Evolutionary conservation across 1,284 basidiomycete genomes (phyloP), one percentile per base, ranked within the genome.

Genomic region (Lignosus rhinocerotis): DNA sequence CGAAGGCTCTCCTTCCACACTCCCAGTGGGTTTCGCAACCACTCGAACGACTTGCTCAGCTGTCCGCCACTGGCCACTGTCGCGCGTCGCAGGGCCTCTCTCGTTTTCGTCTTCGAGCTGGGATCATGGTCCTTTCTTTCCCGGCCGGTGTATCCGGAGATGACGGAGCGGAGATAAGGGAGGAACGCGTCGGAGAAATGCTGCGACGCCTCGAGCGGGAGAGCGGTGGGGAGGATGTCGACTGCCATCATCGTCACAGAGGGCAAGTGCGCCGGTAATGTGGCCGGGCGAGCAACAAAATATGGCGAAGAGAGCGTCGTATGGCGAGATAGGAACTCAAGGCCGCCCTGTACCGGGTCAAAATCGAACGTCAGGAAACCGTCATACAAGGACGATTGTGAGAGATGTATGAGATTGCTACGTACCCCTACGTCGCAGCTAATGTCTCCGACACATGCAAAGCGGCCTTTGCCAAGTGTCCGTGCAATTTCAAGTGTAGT

Each of bases 171-270:
- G 56, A 96, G 72, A 69, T 94, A 94, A 4, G 89, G 89, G 48
- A 81, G 62, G 16, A 95, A 75, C 6, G 78, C 82, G 0, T 72
- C 67, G 6, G 88, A 90, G 72, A 96, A 96, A 63, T 90, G 85
- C 34, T 78, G 69, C 0, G 91, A 93, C 6, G 93, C 89, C 65
- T 96, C 93, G 47, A 84, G 75, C 21, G 93, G 90, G 14, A 96
- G 80, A 53, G 90, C 85, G 0, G 93, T 84, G 0, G 94, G 94
- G 2, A 96, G 82, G 63, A 96, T 96, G 68, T 96, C 94, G 51
- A 94, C 88, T 0, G 90, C 84, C 83, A 94, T 93, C 67, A 95
- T 85, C 52, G 89, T 84, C 4, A 93, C 80, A 0, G 80, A 77
- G 0, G 84, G 83, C 2, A 85, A 75, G 52, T 80, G 70, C 0